Conservation (phyloP, 306 rosid species). For the Prunus mume region DNA sequence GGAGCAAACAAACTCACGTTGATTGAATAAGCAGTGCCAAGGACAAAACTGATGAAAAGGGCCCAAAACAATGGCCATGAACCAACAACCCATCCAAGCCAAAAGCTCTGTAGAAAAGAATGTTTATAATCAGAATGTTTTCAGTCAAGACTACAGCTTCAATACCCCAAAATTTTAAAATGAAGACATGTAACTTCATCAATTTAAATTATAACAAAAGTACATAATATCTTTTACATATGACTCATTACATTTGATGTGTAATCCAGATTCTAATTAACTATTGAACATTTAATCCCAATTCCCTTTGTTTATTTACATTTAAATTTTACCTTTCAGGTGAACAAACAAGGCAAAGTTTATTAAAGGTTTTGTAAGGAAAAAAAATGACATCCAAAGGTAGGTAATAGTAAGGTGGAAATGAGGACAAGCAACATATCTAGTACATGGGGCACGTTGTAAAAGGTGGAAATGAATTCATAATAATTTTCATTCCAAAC, state of each 20-base stretch:
- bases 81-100: slow-evolving; percentile 91
- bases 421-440: neutral
- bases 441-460: neutral
- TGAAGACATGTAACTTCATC: slow-evolving; percentile 1
- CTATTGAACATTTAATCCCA: neutral
- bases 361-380: neutral
- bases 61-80: slow-evolving; percentile 99
- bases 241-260: neutral
- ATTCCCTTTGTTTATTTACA: neutral
- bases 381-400: neutral
- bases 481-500: neutral
- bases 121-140: slow-evolving; percentile 26
- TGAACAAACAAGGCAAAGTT: neutral
- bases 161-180: neutral
- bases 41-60: slow-evolving; percentile 77
- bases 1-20: slow-evolving; percentile 54
- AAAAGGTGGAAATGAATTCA: neutral
- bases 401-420: neutral
- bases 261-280: neutral
- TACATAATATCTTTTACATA: neutral
- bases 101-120: slow-evolving; percentile 69
- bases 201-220: slow-evolving; percentile 1
- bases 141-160: slow-evolving; percentile 3
- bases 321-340: neutral
- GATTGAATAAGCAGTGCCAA: slow-evolving; percentile 96